A percentile compares a stretch with the other conserved stretches of the same genome.
Conservation (phyloP, 805 yeast species). For the Yamadazyma paraphyllophila region DNA sequence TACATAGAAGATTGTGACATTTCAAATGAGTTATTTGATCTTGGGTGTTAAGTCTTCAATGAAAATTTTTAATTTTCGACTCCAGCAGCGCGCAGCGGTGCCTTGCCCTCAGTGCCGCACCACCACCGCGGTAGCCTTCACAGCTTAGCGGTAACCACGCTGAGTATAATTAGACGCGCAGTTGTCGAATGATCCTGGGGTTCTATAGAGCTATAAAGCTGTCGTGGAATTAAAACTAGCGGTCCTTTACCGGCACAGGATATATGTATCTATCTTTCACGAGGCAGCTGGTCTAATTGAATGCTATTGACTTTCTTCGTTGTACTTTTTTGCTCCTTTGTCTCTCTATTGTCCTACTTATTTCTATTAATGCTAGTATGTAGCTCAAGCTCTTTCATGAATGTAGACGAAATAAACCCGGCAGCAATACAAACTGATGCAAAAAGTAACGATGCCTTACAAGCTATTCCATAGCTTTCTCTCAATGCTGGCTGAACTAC, state of each 20-base stretch:
- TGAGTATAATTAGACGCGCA: too few species aligned
- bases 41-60: slow-evolving; percentile 3
- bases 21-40: background rate
- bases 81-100: slow-evolving; percentile 1
- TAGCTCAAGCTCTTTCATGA: slow-evolving; percentile 58
- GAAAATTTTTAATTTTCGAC: slow-evolving; percentile 6
- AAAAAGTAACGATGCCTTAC: slow-evolving; percentile 54
- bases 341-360: background rate
- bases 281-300: too few species aligned
- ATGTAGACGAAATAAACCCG: slow-evolving; percentile 41
- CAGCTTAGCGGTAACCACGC: too few species aligned
- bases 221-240: too few species aligned
- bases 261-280: too few species aligned
- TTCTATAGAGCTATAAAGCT: too few species aligned
- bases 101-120: background rate
- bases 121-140: background rate
- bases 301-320: too few species aligned
- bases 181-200: background rate
- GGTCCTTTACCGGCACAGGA: too few species aligned
- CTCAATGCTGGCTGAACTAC: slow-evolving; percentile 45
- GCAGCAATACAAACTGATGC: slow-evolving; percentile 38
- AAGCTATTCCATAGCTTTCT: slow-evolving; percentile 51
- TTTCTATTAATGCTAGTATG: slow-evolving; percentile 51
- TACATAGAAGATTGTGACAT: slow-evolving; percentile 10
- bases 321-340: too few species aligned